Conservation (phyloP, 805 yeast species). For the Starmerella apis region DNA sequence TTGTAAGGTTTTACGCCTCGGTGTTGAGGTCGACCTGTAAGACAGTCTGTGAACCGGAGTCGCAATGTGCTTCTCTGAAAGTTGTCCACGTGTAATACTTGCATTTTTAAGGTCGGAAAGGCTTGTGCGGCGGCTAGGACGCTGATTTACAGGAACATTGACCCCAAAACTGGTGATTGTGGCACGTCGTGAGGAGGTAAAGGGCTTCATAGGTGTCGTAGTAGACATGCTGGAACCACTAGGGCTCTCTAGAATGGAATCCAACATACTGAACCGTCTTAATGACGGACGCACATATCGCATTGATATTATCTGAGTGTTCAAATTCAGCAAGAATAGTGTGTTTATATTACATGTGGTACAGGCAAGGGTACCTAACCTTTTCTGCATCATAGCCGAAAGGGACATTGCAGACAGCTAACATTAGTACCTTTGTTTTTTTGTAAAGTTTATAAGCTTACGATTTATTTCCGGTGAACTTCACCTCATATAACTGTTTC, state of each 20-base stretch:
- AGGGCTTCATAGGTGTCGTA: not conserved
- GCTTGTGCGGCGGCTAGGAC: constrained; percentile 10
- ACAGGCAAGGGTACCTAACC: not conserved
- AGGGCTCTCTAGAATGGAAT: constrained; percentile 10
- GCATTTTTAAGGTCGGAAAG: not conserved
- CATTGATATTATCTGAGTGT: not conserved
- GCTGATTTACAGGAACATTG: constrained; percentile 12
- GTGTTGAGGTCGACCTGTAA: not conserved
- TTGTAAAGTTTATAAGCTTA: no score
- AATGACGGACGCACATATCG: constrained; percentile 9
- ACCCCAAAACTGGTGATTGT: constrained; percentile 12
- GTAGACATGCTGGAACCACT: not conserved
- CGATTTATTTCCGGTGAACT: no score
- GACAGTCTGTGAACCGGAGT: no score
- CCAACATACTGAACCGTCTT: constrained; percentile 9
- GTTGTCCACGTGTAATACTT: not conserved
- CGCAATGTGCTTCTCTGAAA: no score
- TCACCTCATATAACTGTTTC: no score
- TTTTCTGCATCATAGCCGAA: not conserved
- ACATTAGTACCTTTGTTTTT: no score
- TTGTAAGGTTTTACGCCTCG: not conserved
- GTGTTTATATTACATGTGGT: not conserved
- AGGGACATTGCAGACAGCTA: no score
- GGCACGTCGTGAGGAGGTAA: constrained; percentile 5
- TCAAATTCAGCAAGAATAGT: not conserved